Conservation (phyloP, 2,329 filamentous ascomycete species). For the Fusarium sp. region DNA sequence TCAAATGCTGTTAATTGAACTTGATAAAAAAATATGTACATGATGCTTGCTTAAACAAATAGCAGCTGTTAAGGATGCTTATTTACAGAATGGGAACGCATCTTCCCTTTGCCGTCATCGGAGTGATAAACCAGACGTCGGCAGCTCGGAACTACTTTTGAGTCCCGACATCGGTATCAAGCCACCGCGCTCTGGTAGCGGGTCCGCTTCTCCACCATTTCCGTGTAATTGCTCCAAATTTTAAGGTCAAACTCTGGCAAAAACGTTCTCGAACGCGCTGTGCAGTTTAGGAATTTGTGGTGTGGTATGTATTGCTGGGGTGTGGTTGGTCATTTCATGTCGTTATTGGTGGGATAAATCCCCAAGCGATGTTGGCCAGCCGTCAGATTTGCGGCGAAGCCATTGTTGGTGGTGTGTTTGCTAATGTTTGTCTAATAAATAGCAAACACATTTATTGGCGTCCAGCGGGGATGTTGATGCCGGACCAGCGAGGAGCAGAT, state of each 20-base stretch:
- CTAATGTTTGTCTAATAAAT: background rate
- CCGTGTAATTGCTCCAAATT: background rate
- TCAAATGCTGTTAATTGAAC: background rate
- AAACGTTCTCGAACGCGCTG: background rate
- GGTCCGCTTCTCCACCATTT: background rate
- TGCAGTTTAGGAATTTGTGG: background rate
- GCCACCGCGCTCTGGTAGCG: background rate
- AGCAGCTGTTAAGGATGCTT: background rate
- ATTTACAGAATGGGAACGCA: conserved; percentile 3
- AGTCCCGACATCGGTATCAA: background rate
- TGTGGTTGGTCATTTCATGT: background rate
- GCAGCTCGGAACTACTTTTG: background rate
- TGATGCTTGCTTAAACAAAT: background rate
- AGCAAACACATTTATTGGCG: conserved; percentile 4
- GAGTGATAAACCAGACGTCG: too few relatives aligned
- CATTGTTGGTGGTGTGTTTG: background rate
- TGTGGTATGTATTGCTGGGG: background rate
- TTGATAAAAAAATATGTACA: background rate
- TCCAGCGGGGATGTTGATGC: conserved; percentile 14
- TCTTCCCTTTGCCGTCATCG: background rate
- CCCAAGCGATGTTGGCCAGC: background rate
- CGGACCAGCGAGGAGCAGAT: conserved; percentile 41
- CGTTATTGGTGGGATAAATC: conserved; percentile 6
- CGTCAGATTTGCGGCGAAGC: background rate
- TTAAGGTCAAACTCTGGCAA: background rate